These are phyloP conservation scores for Entophlyctis helioformis DNA, from an alignment of 192 early-diverging fungal species.

Conservation along the genomic window DNA sequence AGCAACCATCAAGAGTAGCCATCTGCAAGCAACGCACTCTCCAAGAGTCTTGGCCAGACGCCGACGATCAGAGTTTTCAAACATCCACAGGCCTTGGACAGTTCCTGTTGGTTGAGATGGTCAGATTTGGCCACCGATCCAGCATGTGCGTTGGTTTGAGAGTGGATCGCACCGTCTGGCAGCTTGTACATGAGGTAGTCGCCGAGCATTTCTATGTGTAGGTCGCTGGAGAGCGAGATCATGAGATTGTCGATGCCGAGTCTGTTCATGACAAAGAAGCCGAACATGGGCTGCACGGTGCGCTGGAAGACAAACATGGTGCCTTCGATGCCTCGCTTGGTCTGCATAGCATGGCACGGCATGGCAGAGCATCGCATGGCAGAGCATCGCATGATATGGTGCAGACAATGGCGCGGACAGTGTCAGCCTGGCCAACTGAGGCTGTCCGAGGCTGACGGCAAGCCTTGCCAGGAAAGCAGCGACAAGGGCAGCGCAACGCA, in stretches of 20 bases:
- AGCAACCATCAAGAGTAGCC: too few relatives aligned
- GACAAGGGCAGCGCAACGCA: constrained; percentile 8
- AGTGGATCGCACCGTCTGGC: constrained; percentile 30
- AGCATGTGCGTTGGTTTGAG: neutral
- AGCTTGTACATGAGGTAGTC: constrained; percentile 82
- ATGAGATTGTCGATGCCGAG: constrained; percentile 70
- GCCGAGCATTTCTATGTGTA: constrained; percentile 67
- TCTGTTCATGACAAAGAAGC: constrained; percentile 82
- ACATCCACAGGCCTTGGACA: constrained; percentile 70
- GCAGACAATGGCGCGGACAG: neutral
- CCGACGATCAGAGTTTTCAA: constrained; percentile 54
- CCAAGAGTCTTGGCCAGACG: constrained; percentile 31
- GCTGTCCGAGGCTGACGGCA: too few relatives aligned
- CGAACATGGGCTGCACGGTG: constrained; percentile 43
- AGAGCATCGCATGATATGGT: neutral
- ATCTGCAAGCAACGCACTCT: too few relatives aligned
- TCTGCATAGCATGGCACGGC: constrained; percentile 50
- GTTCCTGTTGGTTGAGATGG: constrained; percentile 22
- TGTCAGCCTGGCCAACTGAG: neutral
- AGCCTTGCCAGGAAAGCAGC: too few relatives aligned
- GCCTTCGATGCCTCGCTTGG: constrained; percentile 81
- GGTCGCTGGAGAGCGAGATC: constrained; percentile 49
- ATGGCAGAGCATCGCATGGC: too few relatives aligned
- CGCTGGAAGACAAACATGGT: constrained; percentile 81
- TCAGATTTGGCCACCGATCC: neutral